Evolutionary conservation across 805 yeast species (phyloP).

Genomic region (Pichia membranifaciens): DNA sequence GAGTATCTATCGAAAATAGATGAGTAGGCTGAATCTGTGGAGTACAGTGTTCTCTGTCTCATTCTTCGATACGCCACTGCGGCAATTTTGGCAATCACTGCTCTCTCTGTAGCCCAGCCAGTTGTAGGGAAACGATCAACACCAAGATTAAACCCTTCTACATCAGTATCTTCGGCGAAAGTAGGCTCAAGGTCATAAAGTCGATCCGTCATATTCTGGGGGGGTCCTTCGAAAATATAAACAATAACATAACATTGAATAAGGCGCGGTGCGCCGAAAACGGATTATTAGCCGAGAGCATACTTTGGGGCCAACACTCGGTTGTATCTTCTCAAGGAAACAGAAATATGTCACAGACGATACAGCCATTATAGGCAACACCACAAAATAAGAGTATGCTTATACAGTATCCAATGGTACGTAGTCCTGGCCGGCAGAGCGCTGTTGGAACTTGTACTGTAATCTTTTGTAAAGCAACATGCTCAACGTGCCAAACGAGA

Average conservation of each 20-base stretch:
- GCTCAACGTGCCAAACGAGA: slow-evolving; percentile 54
- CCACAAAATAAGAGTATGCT: too few relatives aligned
- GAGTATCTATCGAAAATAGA: slow-evolving; percentile 4
- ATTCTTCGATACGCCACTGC: too few relatives aligned
- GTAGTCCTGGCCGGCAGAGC: not conserved
- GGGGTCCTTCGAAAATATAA: not conserved
- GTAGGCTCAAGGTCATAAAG: not conserved
- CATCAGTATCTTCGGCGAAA: too few relatives aligned
- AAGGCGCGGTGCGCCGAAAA: not conserved
- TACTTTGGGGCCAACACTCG: too few relatives aligned
- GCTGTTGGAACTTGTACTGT: slow-evolving; percentile 30
- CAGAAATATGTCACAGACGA: too few relatives aligned
- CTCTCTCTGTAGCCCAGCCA: too few relatives aligned
- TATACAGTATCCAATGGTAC: not conserved
- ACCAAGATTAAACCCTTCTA: too few relatives aligned
- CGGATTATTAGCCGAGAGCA: too few relatives aligned
- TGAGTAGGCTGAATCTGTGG: slow-evolving; percentile 3
- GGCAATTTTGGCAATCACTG: too few relatives aligned
- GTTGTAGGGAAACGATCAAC: too few relatives aligned
- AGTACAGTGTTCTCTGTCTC: not conserved
- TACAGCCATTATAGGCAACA: too few relatives aligned
- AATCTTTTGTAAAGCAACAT: slow-evolving; percentile 58
- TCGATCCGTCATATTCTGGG: not conserved
- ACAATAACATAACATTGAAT: not conserved
- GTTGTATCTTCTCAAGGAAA: too few relatives aligned